Percentiles rank a stretch among this genome's conserved stretches.
These are phyloP conservation scores for Euclidium syriacum DNA, from an alignment of 345 rosid species.

Conservation along the genomic window DNA sequence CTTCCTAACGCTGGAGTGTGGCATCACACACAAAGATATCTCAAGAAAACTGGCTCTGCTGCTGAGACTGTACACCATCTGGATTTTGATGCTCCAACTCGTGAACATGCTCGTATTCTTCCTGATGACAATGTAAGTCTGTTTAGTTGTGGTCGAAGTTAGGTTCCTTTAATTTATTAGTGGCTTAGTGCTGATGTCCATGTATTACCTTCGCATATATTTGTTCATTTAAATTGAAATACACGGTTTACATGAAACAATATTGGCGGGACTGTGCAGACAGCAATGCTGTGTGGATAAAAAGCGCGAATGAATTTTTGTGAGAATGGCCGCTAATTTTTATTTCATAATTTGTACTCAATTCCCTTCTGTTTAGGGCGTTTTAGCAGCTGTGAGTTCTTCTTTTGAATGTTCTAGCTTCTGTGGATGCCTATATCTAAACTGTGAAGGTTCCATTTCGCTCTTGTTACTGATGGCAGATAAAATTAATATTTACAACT, in stretches of 20 bases:
- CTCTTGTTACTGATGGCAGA: background rate
- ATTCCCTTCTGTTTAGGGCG: background rate
- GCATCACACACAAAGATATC: conserved; percentile 86
- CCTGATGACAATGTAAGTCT: conserved; percentile 76
- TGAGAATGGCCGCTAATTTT: background rate
- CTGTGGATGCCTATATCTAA: background rate
- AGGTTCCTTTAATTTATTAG: background rate
- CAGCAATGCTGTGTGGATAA: conserved; percentile 1
- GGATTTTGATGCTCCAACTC: conserved; percentile 99
- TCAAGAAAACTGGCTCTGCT: conserved; percentile 54
- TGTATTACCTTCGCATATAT: background rate
- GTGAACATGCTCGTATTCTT: conserved; percentile 76
- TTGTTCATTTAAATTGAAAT: background rate
- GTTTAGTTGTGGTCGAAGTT: conserved; percentile 6
- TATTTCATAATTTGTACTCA: background rate
- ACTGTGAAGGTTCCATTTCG: background rate
- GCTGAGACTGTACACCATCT: conserved; percentile 71
- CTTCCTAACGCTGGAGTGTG: conserved; percentile 94
- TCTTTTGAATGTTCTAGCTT: conserved; percentile 5
- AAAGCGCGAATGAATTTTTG: background rate
- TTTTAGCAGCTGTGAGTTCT: background rate
- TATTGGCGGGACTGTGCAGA: conserved; percentile 3
- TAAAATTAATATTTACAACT: background rate
- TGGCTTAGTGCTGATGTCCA: conserved; percentile 3
- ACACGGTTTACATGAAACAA: conserved; percentile 2